phyloP scores from a whole-genome alignment of 495 filamentous ascomycete genomes.

The Mytilinidion resinicola region DNA sequence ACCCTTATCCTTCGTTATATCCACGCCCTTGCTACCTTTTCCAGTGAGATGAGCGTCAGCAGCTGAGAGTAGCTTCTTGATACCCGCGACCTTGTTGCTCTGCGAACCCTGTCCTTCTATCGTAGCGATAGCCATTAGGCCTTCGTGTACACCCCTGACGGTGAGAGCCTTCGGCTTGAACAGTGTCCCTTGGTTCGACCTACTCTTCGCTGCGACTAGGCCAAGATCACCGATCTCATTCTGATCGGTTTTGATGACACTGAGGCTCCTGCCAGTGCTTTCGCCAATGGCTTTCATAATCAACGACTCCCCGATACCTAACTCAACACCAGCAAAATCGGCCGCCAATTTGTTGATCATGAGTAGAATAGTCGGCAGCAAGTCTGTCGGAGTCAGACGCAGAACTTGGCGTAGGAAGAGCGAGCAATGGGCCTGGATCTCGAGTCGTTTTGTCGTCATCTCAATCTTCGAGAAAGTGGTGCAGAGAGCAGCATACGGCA shows the following conservation, averaged over 20 bases:
- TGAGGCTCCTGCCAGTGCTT: constrained; percentile 77
- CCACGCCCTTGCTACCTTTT: constrained; percentile 61
- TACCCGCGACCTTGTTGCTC: constrained; percentile 81
- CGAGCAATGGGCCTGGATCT: constrained; percentile 81
- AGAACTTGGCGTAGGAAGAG: constrained; percentile 89
- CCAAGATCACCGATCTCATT: constrained; percentile 94
- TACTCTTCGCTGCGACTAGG: constrained; percentile 87
- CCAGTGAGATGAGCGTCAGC: constrained; percentile 66
- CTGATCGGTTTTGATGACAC: constrained; percentile 87
- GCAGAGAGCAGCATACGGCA: constrained; percentile 92
- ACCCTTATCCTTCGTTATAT: constrained; percentile 88
- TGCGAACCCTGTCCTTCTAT: constrained; percentile 82
- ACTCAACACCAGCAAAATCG: constrained; percentile 90
- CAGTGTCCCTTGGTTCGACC: constrained; percentile 91
- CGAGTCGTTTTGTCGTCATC: constrained; percentile 81
- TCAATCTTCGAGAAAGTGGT: constrained; percentile 91
- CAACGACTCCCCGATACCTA: constrained; percentile 92
- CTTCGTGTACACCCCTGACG: constrained; percentile 77
- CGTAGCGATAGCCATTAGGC: constrained; percentile 81
- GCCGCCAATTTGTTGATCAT: constrained; percentile 98
- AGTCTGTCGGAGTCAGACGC: constrained; percentile 79
- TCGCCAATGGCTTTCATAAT: constrained; percentile 99
- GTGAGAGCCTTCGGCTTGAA: constrained; percentile 93
- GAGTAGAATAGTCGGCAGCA: constrained; percentile 79
- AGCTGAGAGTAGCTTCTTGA: constrained; percentile 87